Base-by-base conservation (phyloP, 1,139 yeast genomes). In the Hansenula lynferdii region DNA sequence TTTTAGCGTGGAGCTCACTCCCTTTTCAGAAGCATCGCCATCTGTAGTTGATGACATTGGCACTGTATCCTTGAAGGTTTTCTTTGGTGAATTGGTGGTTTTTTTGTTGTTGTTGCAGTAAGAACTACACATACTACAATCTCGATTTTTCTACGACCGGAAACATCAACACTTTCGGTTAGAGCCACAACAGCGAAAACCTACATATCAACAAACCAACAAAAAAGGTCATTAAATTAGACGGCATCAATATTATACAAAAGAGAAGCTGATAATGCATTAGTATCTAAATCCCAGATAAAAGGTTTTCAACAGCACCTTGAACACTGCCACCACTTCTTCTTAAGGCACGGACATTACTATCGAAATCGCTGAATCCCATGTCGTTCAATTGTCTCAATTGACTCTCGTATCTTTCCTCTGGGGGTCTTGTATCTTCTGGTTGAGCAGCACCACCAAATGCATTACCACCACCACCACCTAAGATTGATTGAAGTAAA, bases 291-390 rank as follows among this genome's bases (percentile, higher is more conserved):
- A 45, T 34, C 16, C 82, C 84, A 47, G 72, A 82, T 44, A 92
- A 73, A 53, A 92, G 69, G 43, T 87, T 85, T 61, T 90, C 97
- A 41, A 92, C 73, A 12, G 98, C 98, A 30, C 97, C 97, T 63
- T 92, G 96, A 16, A 92, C 97, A 50, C 90, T 85, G 11, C 98
- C 98, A 20, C 97, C 97, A 41, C 94, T 79, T 64, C 97, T 79
- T 67, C 97, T 79, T 54, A 92, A 72, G 1, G 97, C 97, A 20
- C 81, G 81, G 16, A 92, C 89, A 56, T 92, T 92, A 51, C 86
- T 74, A 50, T 92, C 97, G 57, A 90, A 92, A 52, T 92, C 97
- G 50, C 77, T 80, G 65, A 92, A 92, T 3, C 98, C 98, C 83
- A 92, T 86, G 58, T 92, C 98, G 60, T 92, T 92, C 59, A 92